Conservation (phyloP, 2,329 filamentous ascomycete species). For the Penicillium glabrum region DNA sequence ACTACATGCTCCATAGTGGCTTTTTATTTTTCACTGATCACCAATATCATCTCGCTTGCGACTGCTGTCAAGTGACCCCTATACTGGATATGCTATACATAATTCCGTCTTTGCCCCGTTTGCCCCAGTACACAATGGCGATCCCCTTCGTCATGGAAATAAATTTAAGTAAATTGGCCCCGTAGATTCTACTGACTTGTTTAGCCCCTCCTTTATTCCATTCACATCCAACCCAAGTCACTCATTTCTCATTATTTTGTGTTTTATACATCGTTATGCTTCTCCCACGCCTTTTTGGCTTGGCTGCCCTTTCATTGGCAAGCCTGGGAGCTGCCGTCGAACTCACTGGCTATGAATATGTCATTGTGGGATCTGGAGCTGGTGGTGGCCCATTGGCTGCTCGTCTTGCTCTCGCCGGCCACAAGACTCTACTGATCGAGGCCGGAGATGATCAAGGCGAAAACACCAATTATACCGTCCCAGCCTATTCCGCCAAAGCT, state of each 20-base stretch:
- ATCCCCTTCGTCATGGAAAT: neutral
- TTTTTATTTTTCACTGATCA: neutral
- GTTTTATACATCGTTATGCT: conserved; percentile 4
- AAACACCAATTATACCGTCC: conserved; percentile 30
- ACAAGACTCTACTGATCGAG: conserved; percentile 39
- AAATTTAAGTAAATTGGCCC: neutral
- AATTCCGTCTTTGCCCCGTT: neutral
- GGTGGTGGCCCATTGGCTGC: conserved; percentile 39
- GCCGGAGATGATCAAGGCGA: conserved; percentile 37
- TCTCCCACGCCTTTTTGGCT: conserved; percentile 8
- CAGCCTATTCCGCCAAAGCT: conserved; percentile 27
- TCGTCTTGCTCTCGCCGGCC: conserved; percentile 35
- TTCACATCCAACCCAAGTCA: neutral
- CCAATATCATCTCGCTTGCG: conserved; percentile 1
- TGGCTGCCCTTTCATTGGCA: conserved; percentile 10
- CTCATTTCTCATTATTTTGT: neutral
- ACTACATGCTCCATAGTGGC: neutral
- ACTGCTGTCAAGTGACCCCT: neutral
- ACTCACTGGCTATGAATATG: conserved; percentile 38
- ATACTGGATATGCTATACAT: neutral
- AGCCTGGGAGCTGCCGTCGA: conserved; percentile 19
- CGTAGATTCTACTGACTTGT: neutral
- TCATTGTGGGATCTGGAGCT: conserved; percentile 38
- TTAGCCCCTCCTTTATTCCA: neutral
- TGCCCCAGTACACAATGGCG: neutral